Base-by-base conservation (phyloP, 176 grass and related monocot genomes). In the Zea mays region DNA sequence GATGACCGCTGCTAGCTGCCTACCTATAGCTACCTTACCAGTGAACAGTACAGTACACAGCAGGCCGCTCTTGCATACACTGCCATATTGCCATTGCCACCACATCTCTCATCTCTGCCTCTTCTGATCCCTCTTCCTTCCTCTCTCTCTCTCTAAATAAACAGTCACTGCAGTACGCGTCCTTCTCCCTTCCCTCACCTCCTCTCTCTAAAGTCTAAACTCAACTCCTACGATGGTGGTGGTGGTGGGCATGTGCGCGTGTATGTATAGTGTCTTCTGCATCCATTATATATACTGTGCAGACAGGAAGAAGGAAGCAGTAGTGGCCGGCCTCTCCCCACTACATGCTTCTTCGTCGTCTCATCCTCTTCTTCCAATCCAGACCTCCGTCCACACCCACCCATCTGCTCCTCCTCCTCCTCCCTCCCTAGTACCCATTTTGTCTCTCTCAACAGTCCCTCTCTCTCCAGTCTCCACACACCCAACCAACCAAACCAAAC, bases 401-500 rank as follows among this genome's bases (percentile, higher is more conserved):
- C 71, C 3, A 39, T 65, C 75, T 15, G 13, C 4, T 6, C 27
- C 42, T 17, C 36, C 57, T 42, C 81, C 71, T 15, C 20, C 51
- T 73, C 46, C 50, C 36, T 67, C 73, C 73, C 74, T 70, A 79
- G 62, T 73, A 85, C 57, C 62, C 76, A 11, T 79, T 86, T 17
- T 68, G 71, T 72, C 82, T 66, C 62, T 76, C 57, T 27, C n/a
- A 1, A 6, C 62, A 39, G 38, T 36, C 3, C 2, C 16, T 8
- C 15, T 27, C 27, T 27, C 27, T 27, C 27, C 27, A 27, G 27
- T 1, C 51, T 7, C 8, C 46, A 48, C 49, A 16, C 39, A 13
- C 16, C n/a, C 71, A 61, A 27, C 64, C 52, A 74, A n/a, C 41
- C 43, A 51, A 51, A 8, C 12, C 59, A 11, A 27, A 44, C 4